A percentile compares a stretch with the other conserved stretches of the same genome.
phyloP scores from a whole-genome alignment of 2,329 filamentous ascomycete genomes.

The Laburnicola sp. region DNA sequence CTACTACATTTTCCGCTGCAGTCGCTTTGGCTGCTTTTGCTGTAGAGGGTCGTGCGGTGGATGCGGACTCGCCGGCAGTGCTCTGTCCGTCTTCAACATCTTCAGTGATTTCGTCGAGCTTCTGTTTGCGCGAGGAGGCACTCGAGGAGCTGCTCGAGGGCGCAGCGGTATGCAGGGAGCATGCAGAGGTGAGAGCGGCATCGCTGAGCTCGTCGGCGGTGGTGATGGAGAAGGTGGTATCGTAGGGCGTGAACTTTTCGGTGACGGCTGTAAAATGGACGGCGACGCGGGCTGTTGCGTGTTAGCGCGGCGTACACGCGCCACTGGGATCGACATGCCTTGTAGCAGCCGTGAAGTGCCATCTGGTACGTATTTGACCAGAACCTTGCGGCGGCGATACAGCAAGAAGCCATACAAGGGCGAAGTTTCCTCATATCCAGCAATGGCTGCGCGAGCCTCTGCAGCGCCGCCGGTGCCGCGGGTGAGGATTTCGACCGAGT shows the following conservation, averaged over 20 bases:
- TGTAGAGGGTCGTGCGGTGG: conserved; percentile 23
- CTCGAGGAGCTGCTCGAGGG: conserved; percentile 83
- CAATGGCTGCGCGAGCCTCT: conserved; percentile 78
- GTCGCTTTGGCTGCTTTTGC: conserved; percentile 29
- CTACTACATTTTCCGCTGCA: conserved; percentile 24
- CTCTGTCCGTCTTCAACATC: conserved; percentile 74
- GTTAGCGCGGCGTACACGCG: conserved; percentile 22
- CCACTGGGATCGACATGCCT: conserved; percentile 61
- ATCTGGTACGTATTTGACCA: conserved; percentile 91
- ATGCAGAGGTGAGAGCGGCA: conserved; percentile 82
- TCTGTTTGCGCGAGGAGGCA: conserved; percentile 74
- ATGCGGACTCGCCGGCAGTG: conserved; percentile 20
- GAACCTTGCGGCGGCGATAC: conserved; percentile 84
- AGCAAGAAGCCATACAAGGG: conserved; percentile 90
- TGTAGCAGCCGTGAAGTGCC: conserved; percentile 87
- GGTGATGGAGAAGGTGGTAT: conserved; percentile 78
- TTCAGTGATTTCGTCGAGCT: conserved; percentile 91
- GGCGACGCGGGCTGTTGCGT: conserved; percentile 72
- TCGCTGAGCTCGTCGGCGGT: conserved; percentile 80
- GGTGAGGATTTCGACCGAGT: conserved; percentile 79
- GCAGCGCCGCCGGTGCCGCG: conserved; percentile 79
- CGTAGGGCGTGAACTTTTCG: conserved; percentile 78
- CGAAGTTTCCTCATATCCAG: conserved; percentile 78
- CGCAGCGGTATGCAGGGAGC: conserved; percentile 84
- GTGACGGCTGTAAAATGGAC: conserved; percentile 66